Conservation (phyloP, 1,284 basidiomycete genomes). For the Rugosomyces carneus region DNA sequence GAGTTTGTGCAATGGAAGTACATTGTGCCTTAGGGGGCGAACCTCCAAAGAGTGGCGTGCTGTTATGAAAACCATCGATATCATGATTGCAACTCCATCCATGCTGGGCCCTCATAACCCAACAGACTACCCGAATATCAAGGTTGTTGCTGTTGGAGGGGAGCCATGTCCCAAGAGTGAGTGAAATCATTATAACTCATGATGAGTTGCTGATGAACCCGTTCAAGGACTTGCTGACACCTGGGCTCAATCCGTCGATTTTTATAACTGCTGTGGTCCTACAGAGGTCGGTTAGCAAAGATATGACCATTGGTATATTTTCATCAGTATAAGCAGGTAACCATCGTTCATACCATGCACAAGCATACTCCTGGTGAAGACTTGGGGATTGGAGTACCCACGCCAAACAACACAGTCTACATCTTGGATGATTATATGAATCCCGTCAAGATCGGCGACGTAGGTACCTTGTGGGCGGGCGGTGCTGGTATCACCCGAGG, state of each 20-base stretch:
- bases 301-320: too few relatives aligned
- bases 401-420: constrained; percentile 54
- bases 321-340: too few relatives aligned
- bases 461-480: constrained; percentile 56
- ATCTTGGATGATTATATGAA: constrained; percentile 44
- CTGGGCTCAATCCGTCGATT: constrained; percentile 37
- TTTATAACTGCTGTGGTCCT: constrained; percentile 45
- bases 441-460: constrained; percentile 44
- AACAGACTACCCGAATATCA: constrained; percentile 49
- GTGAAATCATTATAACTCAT: constrained; percentile 1
- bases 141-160: constrained; percentile 50
- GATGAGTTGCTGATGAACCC: not conserved
- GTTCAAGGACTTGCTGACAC: constrained; percentile 38
- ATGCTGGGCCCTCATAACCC: constrained; percentile 50
- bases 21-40: constrained; percentile 49
- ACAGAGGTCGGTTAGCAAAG: too few relatives aligned
- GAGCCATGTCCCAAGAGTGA: constrained; percentile 51
- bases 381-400: constrained; percentile 47
- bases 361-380: constrained; percentile 35
- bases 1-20: constrained; percentile 48
- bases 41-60: constrained; percentile 50
- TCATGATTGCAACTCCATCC: constrained; percentile 49
- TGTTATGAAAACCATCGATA: constrained; percentile 50
- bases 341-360: constrained; percentile 54
- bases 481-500: constrained; percentile 48